These are phyloP conservation scores for Astraeus odoratus DNA, from an alignment of 768 basidiomycete genomes.

Conservation along the genomic window DNA sequence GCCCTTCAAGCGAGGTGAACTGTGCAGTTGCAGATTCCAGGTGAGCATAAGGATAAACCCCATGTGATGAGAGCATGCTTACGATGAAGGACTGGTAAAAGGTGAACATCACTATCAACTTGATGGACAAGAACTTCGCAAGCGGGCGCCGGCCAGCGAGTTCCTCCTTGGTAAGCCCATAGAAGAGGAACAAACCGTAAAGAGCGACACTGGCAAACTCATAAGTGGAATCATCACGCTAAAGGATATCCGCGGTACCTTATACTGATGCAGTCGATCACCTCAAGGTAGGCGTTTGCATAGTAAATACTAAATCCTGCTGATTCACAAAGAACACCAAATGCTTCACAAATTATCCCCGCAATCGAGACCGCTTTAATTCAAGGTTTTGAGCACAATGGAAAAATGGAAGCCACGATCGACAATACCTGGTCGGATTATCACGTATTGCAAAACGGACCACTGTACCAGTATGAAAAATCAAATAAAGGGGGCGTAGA, in stretches of 20 bases:
- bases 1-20: slow-evolving; percentile 60
- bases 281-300: slow-evolving; percentile 65
- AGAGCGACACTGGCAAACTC: slow-evolving; percentile 55
- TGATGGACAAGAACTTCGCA: slow-evolving; percentile 83
- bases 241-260: slow-evolving; percentile 36
- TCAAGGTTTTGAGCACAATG: slow-evolving; percentile 3
- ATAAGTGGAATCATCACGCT: background rate
- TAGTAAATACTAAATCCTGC: slow-evolving; percentile 51
- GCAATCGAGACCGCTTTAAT: slow-evolving; percentile 43
- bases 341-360: slow-evolving; percentile 72
- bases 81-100: slow-evolving; percentile 82
- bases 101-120: slow-evolving; percentile 81
- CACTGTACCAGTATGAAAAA: slow-evolving; percentile 40
- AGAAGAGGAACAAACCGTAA: slow-evolving; percentile 81
- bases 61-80: slow-evolving; percentile 21
- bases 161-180: slow-evolving; percentile 74
- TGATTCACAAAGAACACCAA: slow-evolving; percentile 61
- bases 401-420: background rate
- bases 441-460: slow-evolving; percentile 84
- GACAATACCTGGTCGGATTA: slow-evolving; percentile 50
- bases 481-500: background rate
- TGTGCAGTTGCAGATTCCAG: slow-evolving; percentile 22
- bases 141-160: slow-evolving; percentile 70
- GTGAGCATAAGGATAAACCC: background rate
- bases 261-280: slow-evolving; percentile 76